Base-by-base conservation (phyloP, 139 green algal species). In the Yamagishiella unicocca region DNA sequence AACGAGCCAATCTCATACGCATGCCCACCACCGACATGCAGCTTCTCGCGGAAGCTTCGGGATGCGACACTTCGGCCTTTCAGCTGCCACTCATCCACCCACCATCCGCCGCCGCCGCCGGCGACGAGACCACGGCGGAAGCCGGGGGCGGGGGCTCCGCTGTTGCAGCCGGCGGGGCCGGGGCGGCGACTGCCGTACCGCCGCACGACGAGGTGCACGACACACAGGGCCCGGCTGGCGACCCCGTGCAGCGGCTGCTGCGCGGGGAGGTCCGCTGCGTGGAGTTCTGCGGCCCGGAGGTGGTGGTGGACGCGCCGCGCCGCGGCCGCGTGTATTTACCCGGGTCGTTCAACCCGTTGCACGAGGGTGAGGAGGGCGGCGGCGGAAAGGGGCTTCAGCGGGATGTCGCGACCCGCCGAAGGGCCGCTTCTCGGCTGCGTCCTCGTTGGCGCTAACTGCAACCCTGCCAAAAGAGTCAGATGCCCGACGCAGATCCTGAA, bases 341-440 rank as follows among this genome's bases (percentile, higher is more conserved):
- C 0, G 97, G 97, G 17, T 97, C 93, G 38, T 99, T 99, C 95
- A 98, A 99, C 87, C 97, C 97, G 21, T 81, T 98, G 81, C 97
- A 99, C 75, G 89, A 95, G 5, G 94, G 89, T 89, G 55, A 58
- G 25, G n/a, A 37, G 31, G n/a, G n/a, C 50, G 50, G 17, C 14
- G 50, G 17, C 14, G 50, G 50, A 58, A 12, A 58, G 50, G 50
- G 17, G 50, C 50, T 25, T 58, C 14, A 25, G 50, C 50, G 17
- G n/a, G n/a, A n/a, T n/a, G n/a, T n/a, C n/a, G n/a, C n/a, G n/a
- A n/a, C n/a, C n/a, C n/a, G n/a, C n/a, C n/a, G n/a, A n/a, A n/a
- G n/a, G n/a, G n/a, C n/a, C n/a, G n/a, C n/a, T n/a, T n/a, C n/a
- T n/a, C n/a, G n/a, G n/a, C n/a, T n/a, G n/a, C n/a, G n/a, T n/a